phyloP scores from a whole-genome alignment of 352 stramenopile genomes.

The Phytophthora tentaculata region DNA sequence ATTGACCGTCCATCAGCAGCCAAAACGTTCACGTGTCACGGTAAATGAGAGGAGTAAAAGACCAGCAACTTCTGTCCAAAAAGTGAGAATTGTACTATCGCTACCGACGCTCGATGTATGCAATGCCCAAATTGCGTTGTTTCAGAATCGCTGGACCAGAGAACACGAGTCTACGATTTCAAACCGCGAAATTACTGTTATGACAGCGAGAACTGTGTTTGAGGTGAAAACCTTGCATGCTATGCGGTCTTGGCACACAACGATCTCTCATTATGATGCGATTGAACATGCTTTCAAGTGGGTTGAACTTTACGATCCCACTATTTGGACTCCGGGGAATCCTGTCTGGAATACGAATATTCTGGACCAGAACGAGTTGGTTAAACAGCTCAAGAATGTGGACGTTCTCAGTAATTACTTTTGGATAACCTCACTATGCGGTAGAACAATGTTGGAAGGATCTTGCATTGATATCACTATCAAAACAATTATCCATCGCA shows the following conservation, averaged over 20 bases:
- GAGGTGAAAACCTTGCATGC: slow-evolving; percentile 2
- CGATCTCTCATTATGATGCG: slow-evolving; percentile 3
- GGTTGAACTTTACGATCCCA: too few species aligned
- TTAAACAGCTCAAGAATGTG: background rate
- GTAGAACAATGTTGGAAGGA: slow-evolving; percentile 6
- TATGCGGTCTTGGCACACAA: slow-evolving; percentile 11
- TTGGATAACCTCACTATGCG: slow-evolving; percentile 2
- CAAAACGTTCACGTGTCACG: background rate
- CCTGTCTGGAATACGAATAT: too few species aligned
- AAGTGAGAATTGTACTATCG: too few species aligned
- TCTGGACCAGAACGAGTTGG: too few species aligned
- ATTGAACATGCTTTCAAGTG: slow-evolving; percentile 9
- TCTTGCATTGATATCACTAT: background rate
- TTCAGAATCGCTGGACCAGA: slow-evolving; percentile 16
- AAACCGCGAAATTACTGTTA: background rate
- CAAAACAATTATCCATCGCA: background rate
- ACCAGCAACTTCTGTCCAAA: background rate
- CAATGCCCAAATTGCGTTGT: slow-evolving; percentile 1
- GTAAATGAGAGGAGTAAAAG: too few species aligned
- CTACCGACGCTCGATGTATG: background rate
- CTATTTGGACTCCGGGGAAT: too few species aligned
- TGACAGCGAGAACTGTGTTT: background rate
- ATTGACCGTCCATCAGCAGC: background rate
- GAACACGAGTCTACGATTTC: slow-evolving; percentile 8
- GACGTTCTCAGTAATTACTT: slow-evolving; percentile 10